Conservation (phyloP, 352 stramenopile species). For the Pythium plurisporium region DNA sequence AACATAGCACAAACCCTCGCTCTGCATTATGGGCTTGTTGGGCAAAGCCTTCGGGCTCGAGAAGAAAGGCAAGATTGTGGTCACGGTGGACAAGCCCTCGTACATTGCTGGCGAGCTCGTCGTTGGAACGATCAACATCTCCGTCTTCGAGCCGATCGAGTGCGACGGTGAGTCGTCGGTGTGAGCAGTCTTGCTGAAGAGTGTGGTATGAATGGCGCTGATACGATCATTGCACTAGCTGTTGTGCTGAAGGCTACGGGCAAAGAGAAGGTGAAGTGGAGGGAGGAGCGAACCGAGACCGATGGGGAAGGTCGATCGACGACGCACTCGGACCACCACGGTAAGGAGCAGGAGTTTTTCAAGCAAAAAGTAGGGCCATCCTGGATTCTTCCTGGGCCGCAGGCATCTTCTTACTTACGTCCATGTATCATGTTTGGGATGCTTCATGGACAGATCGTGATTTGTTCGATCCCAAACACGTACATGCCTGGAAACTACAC, state of each 20-base stretch:
- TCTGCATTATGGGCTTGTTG: constrained; percentile 46
- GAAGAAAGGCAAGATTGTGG: constrained; percentile 60
- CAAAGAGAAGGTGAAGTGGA: constrained; percentile 64
- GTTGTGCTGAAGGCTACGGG: constrained; percentile 57
- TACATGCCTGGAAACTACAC: constrained; percentile 28
- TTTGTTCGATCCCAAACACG: constrained; percentile 17
- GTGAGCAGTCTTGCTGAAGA: not conserved
- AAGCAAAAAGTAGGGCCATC: constrained; percentile 42
- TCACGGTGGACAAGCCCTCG: constrained; percentile 46
- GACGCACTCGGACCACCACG: constrained; percentile 24
- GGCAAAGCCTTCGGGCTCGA: constrained; percentile 45
- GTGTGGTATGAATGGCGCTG: not conserved
- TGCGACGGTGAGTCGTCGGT: constrained; percentile 42
- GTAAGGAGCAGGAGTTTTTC: constrained; percentile 56
- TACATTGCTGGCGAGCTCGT: constrained; percentile 64
- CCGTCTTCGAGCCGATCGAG: constrained; percentile 49
- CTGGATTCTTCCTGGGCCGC: not conserved
- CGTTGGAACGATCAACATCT: constrained; percentile 46
- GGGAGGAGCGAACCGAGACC: constrained; percentile 27
- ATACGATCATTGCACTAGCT: constrained; percentile 23
- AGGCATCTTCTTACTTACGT: too few relatives aligned
- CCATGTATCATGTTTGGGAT: too few relatives aligned
- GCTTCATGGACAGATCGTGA: constrained; percentile 34
- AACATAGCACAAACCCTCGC: not conserved
- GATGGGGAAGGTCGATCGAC: constrained; percentile 30